These are phyloP conservation scores for Colletotrichum abscissum DNA, from an alignment of 2,329 filamentous ascomycete genomes.

Conservation along the genomic window DNA sequence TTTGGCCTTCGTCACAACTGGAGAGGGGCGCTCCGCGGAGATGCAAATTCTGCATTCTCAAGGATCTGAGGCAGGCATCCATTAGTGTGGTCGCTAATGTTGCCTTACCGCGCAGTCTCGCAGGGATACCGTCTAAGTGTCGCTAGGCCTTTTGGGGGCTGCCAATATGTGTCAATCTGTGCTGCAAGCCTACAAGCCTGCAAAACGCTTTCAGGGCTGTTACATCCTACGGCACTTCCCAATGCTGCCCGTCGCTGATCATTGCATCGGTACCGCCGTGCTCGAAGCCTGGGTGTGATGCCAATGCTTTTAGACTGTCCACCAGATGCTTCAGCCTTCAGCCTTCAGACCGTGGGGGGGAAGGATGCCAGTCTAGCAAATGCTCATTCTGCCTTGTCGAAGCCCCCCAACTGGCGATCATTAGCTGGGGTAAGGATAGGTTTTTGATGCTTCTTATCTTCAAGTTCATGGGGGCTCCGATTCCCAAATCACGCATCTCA, in stretches of 20 bases:
- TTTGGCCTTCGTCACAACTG: slow-evolving; percentile 1
- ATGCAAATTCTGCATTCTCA: slow-evolving; percentile 24
- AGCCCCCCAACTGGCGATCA: slow-evolving; percentile 4
- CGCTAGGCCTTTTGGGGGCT: slow-evolving; percentile 16
- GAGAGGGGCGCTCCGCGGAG: slow-evolving; percentile 22
- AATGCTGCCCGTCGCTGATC: slow-evolving; percentile 20
- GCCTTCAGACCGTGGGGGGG: not conserved
- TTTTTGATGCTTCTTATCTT: not conserved
- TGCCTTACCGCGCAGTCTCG: slow-evolving; percentile 23
- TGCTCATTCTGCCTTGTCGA: not conserved
- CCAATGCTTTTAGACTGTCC: not conserved
- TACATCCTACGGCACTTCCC: slow-evolving; percentile 20
- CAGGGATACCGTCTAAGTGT: slow-evolving; percentile 22
- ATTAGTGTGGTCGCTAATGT: slow-evolving; percentile 31
- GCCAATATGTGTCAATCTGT: not conserved
- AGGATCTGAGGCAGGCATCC: slow-evolving; percentile 34
- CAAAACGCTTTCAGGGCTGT: slow-evolving; percentile 10
- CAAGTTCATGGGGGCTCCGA: not conserved
- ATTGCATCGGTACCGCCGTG: slow-evolving; percentile 13
- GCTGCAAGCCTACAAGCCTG: not conserved
- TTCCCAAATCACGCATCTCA: not conserved
- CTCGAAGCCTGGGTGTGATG: not conserved
- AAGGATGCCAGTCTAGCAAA: slow-evolving; percentile 8
- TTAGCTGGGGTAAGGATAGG: not conserved
- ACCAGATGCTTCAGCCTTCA: slow-evolving; percentile 6